Conservation (phyloP, 345 rosid genomes). For the Trapa bicornis region DNA sequence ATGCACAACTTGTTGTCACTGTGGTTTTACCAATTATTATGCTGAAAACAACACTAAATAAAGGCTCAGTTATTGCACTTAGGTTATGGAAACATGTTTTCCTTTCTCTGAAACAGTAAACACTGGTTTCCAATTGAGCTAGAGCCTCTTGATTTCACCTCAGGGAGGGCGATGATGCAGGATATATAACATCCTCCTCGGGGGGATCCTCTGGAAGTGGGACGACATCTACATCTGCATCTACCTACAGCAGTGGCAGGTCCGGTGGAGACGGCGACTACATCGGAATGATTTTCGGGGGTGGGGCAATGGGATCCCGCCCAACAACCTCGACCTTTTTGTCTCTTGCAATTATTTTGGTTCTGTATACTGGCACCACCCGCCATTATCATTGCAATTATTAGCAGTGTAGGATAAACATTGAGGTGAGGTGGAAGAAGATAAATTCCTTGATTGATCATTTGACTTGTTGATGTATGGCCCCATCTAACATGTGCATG, state of each 20-base stretch:
- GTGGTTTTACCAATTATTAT: not conserved
- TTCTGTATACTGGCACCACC: constrained; percentile 22
- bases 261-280: constrained; percentile 14
- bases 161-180: constrained; percentile 30
- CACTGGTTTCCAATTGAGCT: no score
- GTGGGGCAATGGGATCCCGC: constrained; percentile 21
- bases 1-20: not conserved
- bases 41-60: not conserved
- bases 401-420: constrained; percentile 18
- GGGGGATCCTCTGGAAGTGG: constrained; percentile 28
- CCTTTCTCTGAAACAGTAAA: no score
- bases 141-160: not conserved
- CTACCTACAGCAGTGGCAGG: constrained; percentile 12
- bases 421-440: not conserved
- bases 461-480: no score
- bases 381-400: constrained; percentile 23
- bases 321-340: constrained; percentile 22
- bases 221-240: constrained; percentile 9
- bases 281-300: constrained; percentile 67
- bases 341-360: constrained; percentile 34
- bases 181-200: constrained; percentile 23
- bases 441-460: no score
- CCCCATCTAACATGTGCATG: no score
- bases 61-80: no score
- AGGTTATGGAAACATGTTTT: no score